phyloP scores from a whole-genome alignment of 345 rosid genomes.

The Boechera retrofracta region DNA sequence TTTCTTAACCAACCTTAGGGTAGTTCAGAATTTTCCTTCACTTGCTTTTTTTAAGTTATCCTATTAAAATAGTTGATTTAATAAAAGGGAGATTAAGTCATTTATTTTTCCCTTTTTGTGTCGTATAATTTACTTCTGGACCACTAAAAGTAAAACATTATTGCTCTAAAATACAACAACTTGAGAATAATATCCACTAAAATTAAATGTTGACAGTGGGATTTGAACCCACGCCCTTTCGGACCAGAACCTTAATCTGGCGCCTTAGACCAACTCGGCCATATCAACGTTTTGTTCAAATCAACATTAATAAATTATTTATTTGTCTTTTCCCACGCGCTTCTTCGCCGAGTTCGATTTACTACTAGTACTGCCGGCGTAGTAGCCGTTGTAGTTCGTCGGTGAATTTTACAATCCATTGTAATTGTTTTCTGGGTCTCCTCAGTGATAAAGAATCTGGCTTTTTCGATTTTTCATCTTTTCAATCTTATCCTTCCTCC shows the following conservation, averaged over 20 bases:
- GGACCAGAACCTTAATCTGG: conserved; percentile 99
- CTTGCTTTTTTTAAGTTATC: conserved; percentile 23
- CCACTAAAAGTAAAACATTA: background rate
- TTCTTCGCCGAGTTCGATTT: background rate
- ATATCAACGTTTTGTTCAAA: conserved; percentile 50
- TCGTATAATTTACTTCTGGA: conserved; percentile 23
- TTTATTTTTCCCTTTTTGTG: background rate
- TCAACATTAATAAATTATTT: fast-evolving
- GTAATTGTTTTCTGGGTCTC: background rate
- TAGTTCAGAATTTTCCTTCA: background rate
- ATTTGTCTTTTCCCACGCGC: background rate
- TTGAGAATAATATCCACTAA: conserved; percentile 2
- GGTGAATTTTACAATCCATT: background rate
- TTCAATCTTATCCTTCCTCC: background rate
- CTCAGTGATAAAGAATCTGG: background rate
- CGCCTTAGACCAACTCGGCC: conserved; percentile 98
- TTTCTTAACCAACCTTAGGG: conserved; percentile 3
- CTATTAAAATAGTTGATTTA: conserved; percentile 17
- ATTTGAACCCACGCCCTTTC: conserved; percentile 99
- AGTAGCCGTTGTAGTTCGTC: conserved; percentile 14
- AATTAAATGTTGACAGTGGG: conserved; percentile 71
- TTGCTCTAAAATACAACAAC: background rate
- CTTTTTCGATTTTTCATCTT: background rate
- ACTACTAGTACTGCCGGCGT: background rate
- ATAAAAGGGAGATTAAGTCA: background rate